Evolutionary conservation across 345 rosid genomes (phyloP), one percentile per base, ranked within the genome.

Genomic region (Ricinus communis): DNA sequence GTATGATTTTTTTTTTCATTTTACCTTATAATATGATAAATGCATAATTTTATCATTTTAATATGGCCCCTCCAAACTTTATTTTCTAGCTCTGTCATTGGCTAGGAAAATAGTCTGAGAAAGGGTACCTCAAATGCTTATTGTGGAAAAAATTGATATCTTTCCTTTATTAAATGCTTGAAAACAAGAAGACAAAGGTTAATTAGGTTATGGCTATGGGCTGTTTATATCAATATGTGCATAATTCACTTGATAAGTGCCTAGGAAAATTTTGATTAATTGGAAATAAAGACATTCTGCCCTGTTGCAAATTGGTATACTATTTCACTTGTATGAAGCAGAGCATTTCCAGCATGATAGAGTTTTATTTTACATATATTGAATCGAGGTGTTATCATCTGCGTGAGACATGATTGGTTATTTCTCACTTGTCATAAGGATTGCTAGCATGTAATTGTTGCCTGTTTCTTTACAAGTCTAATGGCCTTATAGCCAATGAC

Each of bases 401-500:
- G 66, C 19, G 22, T 24, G 36, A 41, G 52, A 30, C 5, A 24
- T 22, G 50, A 36, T 67, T 31, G 33, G 21, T 52, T 14, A 2
- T 28, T 30, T 66, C 59, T 52, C 6, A 14, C 21, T 10, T 36
- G 9, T 12, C 21, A 36, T 38, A 33, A 13, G 14, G 11, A 38
- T 12, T 50, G 18, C 60, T 21, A 40, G 15, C 31, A 28, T 53
- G 19, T 38, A 49, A 55, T 49, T 70, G 16, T 30, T n/a, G 22
- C 45, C 18, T 16, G 45, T 18, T 30, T 27, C 5, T 36, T 3
- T 28, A 33, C 47, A 25, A 47, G 47, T 65, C 64, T 25, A 47
- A 9, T 74, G 65, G 69, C 70, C 21, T 9, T 63, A 47, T 68
- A 4, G 47, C 25, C 16, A 56, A n/a, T 76, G 69, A 71, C 65